A percentile compares a stretch with the other conserved stretches of the same genome.
phyloP scores from a whole-genome alignment of 129 eudicot genomes.

The Flaveria sonorensis region DNA sequence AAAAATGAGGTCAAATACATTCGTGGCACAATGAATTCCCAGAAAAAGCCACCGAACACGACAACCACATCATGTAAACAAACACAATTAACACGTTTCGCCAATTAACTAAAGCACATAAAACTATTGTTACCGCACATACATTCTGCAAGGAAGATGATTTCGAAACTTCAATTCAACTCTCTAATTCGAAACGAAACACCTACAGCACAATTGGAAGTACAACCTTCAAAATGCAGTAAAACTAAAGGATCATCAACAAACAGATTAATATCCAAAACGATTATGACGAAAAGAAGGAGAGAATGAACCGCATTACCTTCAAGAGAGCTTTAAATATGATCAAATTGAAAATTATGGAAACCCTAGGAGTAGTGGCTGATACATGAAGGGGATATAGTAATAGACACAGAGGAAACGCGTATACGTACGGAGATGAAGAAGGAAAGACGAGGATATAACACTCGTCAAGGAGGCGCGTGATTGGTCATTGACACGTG shows the following conservation, averaged over 20 bases:
- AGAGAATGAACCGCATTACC: slow-evolving; percentile 35
- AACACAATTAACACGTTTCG: slow-evolving; percentile 1
- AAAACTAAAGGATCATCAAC: background rate
- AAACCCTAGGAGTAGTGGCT: slow-evolving; percentile 33
- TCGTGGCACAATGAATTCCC: background rate
- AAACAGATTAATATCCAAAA: background rate
- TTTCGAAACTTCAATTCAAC: slow-evolving; percentile 10
- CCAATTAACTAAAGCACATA: background rate
- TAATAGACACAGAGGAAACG: slow-evolving; percentile 1
- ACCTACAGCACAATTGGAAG: background rate
- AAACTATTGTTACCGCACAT: background rate
- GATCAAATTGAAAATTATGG: slow-evolving; percentile 2
- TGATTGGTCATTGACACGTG: slow-evolving; percentile 51
- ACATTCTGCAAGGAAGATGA: background rate
- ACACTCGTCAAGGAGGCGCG: slow-evolving; percentile 40
- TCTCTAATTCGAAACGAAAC: slow-evolving; percentile 4
- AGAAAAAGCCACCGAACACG: background rate
- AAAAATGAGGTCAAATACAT: background rate
- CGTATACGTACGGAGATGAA: slow-evolving; percentile 31
- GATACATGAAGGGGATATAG: slow-evolving; percentile 17
- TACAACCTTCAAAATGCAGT: slow-evolving; percentile 23
- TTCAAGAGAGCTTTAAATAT: background rate
- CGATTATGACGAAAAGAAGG: slow-evolving; percentile 4
- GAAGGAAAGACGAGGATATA: slow-evolving; percentile 8
- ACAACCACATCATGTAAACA: slow-evolving; percentile 8